These are phyloP conservation scores for Tolypocladium tropicale DNA, from an alignment of 2,329 filamentous ascomycete genomes.

Conservation along the genomic window DNA sequence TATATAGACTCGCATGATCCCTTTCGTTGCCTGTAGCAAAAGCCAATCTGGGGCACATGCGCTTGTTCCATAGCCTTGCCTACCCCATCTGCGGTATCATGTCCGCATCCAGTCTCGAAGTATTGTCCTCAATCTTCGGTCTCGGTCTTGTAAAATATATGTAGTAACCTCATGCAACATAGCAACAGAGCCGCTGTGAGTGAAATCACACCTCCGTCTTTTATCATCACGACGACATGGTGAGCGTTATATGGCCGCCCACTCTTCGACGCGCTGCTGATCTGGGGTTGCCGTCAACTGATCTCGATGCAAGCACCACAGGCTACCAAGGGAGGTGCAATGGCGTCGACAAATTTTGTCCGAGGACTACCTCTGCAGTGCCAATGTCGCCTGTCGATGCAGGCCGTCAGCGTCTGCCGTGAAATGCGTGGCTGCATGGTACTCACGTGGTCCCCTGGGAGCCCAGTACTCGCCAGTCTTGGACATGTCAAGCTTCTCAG, in stretches of 20 bases:
- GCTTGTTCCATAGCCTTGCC: neutral
- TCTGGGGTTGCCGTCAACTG: neutral
- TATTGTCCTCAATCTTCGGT: neutral
- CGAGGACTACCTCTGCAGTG: slow-evolving; percentile 54
- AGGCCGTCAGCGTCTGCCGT: neutral
- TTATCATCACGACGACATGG: neutral
- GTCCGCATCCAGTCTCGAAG: neutral
- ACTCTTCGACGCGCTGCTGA: neutral
- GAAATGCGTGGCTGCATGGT: neutral
- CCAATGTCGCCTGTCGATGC: slow-evolving; percentile 49
- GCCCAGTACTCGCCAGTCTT: slow-evolving; percentile 67
- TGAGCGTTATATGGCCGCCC: neutral
- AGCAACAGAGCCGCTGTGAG: neutral
- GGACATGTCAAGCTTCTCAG: slow-evolving; percentile 50
- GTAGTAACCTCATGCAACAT: neutral
- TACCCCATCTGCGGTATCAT: neutral
- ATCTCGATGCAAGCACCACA: neutral
- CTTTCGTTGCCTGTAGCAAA: neutral
- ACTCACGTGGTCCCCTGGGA: slow-evolving; percentile 55
- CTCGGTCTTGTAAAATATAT: neutral
- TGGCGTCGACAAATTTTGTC: slow-evolving; percentile 50
- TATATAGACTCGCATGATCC: neutral
- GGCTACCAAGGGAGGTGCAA: slow-evolving; percentile 55
- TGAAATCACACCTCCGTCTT: neutral
- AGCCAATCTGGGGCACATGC: neutral